Evolutionary conservation across 768 basidiomycete genomes (phyloP), one percentile per base, ranked within the genome.

Genomic region (Rubroboletus satanas): DNA sequence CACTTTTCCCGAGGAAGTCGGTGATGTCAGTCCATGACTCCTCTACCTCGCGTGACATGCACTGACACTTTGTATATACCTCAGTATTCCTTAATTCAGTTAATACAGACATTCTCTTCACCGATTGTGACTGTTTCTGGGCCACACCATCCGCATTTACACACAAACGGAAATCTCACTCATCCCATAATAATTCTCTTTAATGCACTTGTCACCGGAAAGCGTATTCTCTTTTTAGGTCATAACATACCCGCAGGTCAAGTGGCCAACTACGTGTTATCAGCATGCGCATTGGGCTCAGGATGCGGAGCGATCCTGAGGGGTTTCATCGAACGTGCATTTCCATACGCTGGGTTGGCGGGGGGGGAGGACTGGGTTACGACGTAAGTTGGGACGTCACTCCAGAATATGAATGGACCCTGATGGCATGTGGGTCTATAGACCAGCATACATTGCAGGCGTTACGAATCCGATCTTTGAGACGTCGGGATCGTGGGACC

Each of bases 391-490:
- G 28, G 26, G 14, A 23, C 8, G 28, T 45, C 18, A 14, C 17
- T 46, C 35, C 11, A 31, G n/a, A 18, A 32, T 11, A 2, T 7
- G 41, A 29, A 43, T 51, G 11, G n/a, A 54, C 38, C 31, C 50
- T 63, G 26, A 54, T 56, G 41, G 45, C 38, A 35, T 36, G 9
- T 58, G 44, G n/a, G 15, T 48, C 5, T 35, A 37, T 59, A 93
- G 93, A 37, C 86, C 90, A 5, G 96, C 92, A 12, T 99, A 87
- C 66, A 94, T 99, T 49, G 97, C 95, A 10, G 97, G 97, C 1
- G 96, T 98, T 3, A 95, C 92, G 1, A 99, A 99, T 64, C 97
- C 95, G 2, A 93, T 98, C 44, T 98, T 98, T 71, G 93, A 96
- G 64, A 77, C 87, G 1, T 82, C 88, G 0, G 83, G 86, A 0